phyloP scores from a whole-genome alignment of 2,329 filamentous ascomycete species.

The Colletotrichum graminicola region DNA sequence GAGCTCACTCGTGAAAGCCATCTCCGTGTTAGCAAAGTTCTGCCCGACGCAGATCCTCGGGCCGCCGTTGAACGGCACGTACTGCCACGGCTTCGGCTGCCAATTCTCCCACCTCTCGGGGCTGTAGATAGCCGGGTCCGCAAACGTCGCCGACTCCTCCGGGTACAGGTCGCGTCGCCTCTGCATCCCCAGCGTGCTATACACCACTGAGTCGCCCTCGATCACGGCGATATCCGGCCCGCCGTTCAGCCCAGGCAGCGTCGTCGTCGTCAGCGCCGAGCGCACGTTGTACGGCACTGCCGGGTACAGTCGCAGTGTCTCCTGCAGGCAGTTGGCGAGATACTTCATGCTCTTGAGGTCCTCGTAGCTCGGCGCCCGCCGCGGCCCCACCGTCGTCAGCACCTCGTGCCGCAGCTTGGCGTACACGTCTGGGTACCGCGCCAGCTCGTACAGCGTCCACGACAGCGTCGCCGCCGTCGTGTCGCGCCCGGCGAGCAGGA shows the following conservation, averaged over 20 bases:
- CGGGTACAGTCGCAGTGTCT: slow-evolving; percentile 83
- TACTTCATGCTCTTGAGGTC: slow-evolving; percentile 76
- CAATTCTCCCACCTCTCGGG: slow-evolving; percentile 65
- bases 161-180: slow-evolving; percentile 63
- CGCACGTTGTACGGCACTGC: slow-evolving; percentile 85
- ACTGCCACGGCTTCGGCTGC: slow-evolving; percentile 66
- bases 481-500: slow-evolving; percentile 72
- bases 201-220: slow-evolving; percentile 60
- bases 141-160: slow-evolving; percentile 53
- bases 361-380: slow-evolving; percentile 45
- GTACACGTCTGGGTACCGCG: slow-evolving; percentile 56
- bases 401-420: slow-evolving; percentile 57
- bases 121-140: slow-evolving; percentile 56
- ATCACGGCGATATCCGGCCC: slow-evolving; percentile 57
- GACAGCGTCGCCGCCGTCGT: slow-evolving; percentile 65
- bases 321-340: slow-evolving; percentile 78
- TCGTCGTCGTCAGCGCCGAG: slow-evolving; percentile 78
- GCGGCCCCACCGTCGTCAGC: slow-evolving; percentile 62
- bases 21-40: slow-evolving; percentile 70
- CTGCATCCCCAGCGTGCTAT: slow-evolving; percentile 66
- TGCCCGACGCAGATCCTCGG: slow-evolving; percentile 63
- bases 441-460: slow-evolving; percentile 60
- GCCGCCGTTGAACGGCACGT: slow-evolving; percentile 55
- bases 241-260: slow-evolving; percentile 65
- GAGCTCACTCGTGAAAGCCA: slow-evolving; percentile 61